Evolutionary conservation across 2,329 filamentous ascomycete genomes (phyloP), one percentile per base, ranked within the genome.

Genomic region (Hypoxylon sp.): DNA sequence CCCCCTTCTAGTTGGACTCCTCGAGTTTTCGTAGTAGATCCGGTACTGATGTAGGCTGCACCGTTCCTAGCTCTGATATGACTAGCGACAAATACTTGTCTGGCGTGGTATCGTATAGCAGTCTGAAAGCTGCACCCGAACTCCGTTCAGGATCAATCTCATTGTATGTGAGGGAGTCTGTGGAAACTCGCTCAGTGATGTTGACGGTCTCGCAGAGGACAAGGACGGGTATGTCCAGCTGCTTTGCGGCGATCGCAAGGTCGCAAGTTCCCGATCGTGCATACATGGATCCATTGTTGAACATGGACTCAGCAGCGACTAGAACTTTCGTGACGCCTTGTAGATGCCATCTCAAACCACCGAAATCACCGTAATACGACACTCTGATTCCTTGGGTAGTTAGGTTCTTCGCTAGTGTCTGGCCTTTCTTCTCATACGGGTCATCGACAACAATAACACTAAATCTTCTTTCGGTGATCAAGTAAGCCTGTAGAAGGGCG

Each of bases 181-280:
- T 88, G 5, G 93, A 92, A 9, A 97, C 93, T 62, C 93, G 90
- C 90, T 81, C 87, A 29, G 74, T 96, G 78, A 98, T 97, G 80
- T 98, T 99, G 81, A 98, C 90, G 3, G 91, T 96, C 81, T 98
- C 95, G 78, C 93, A 97, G 63, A 96, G 91, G 2, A 96, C 93
- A 32, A 96, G 90, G 63, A 98, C 93, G 0, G 92, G 91, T 37
- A 94, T 87, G 62, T 91, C 90, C 19, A 89, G 84, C 61, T 91
- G 88, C 54, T 90, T 88, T 5, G 94, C 95, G 43, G 91, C 89
- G 83, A 96, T 91, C 16, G 95, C 94, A 8, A 98, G 87, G 63
- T 96, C 88, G 23, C 92, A 93, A 2, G 94, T 97, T 65, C 96
- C 96, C 8, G 93, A 89, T 19, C 94, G 89, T 3, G 92, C 95